Conservation (phyloP, 176 grass and related monocot species). For the Phoenix roebelenii region DNA sequence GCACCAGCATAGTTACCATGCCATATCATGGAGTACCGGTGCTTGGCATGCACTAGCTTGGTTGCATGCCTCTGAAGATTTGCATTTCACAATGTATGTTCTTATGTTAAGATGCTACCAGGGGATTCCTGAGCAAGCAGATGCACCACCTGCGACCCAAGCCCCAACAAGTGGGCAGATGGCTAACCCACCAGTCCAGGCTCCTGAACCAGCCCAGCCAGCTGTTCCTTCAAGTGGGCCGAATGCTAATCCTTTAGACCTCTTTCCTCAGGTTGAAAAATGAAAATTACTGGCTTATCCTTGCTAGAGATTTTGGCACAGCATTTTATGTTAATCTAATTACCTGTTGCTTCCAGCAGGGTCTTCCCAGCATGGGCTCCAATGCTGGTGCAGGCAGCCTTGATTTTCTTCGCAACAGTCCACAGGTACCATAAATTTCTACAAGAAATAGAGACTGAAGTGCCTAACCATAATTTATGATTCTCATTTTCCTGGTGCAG, state of each 20-base stretch:
- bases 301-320: too few relatives aligned
- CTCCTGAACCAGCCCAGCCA: slow-evolving; percentile 37
- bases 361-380: slow-evolving; percentile 37
- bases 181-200: slow-evolving; percentile 31
- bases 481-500: slow-evolving; percentile 26
- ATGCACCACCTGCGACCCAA: slow-evolving; percentile 46
- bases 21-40: too few relatives aligned
- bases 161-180: slow-evolving; percentile 40
- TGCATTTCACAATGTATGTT: not conserved
- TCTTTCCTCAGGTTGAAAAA: slow-evolving; percentile 68
- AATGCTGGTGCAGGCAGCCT: slow-evolving; percentile 34
- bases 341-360: slow-evolving; percentile 28
- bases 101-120: slow-evolving; percentile 25
- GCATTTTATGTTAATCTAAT: not conserved
- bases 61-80: too few relatives aligned
- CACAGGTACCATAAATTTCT: slow-evolving; percentile 36
- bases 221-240: slow-evolving; percentile 46
- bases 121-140: slow-evolving; percentile 80
- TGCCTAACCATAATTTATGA: slow-evolving; percentile 5
- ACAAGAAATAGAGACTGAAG: not conserved
- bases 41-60: too few relatives aligned
- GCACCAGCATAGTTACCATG: too few relatives aligned
- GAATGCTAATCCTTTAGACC: slow-evolving; percentile 80
- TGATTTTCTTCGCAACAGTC: slow-evolving; percentile 69
- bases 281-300: not conserved